Evolutionary conservation across 1,284 basidiomycete genomes (phyloP), one percentile per base, ranked within the genome.

Genomic region (Boletus albobrunnescens): DNA sequence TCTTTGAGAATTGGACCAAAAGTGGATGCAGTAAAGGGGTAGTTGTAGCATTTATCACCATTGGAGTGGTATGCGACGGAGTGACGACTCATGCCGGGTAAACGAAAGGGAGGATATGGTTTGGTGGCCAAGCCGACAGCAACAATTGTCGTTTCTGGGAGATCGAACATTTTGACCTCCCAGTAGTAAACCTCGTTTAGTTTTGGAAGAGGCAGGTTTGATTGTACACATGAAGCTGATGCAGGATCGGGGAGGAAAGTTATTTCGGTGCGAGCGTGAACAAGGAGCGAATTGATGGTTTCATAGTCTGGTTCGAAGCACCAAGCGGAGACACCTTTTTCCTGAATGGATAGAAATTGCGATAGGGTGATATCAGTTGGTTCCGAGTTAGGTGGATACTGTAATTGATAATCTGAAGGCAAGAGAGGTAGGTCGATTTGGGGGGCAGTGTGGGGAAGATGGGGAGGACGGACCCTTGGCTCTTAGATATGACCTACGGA

Each of bases 21-120:
- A 1, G 92, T 82, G 5, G 86, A 73, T 0, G 90, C 77, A 11
- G 91, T 91, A 70, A 99, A 99, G 0, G 96, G 96, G 68, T 90
- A 97, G 65, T 98, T 97, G 74, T 96, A 89, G 20, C 90, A 94
- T 69, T 96, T 97, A 74, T 96, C 95, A 43, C 96, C 96, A 61
- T 89, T 94, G 11, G 93, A 94, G 61, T 95, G 93, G 68, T 97
- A 99, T 43, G 91, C 95, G 44, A 98, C 84, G n/a, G 94, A 98
- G 67, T 88, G 86, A 53, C 87, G 84, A 70, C 80, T 89, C 63
- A 85, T 78, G 35, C 95, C 95, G 10, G 94, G 94, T 41, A 97
- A 75, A 42, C 94, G 79, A 76, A 97, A 97, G 6, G 84, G 80
- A 7, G 94, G 94, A 66, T 91, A 97, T 8, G 94, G 94, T 68